Base-by-base conservation (phyloP, 2,329 filamentous ascomycete genomes). In the Fusarium staphyleae region DNA sequence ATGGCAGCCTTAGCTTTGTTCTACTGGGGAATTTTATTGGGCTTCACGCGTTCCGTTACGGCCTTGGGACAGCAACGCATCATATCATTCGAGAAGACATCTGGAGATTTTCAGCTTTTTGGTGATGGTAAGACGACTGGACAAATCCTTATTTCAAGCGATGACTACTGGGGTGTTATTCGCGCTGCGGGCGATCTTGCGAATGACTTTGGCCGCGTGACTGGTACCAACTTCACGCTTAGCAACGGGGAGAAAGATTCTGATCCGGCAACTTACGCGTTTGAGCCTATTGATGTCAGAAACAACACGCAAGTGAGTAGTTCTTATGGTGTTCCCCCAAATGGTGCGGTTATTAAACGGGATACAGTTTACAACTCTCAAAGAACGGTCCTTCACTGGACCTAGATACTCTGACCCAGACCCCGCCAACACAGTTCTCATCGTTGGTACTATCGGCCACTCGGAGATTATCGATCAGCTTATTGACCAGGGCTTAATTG, bases 161-260 rank as follows among this genome's bases (percentile, higher is more conserved):
- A 82, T 48, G 87, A 90, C 54, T 88, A 83, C 76, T 87, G 84
- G 74, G 87, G 86, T 50, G 87, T 90, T 1, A 78, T 89, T 47
- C 81, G 87, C 19, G 86, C 85, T 5, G 87, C 86, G 0, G 78
- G 85, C 32, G 87, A 91, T 69, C 78, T 91, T 9, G 85, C 86
- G 0, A 66, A 77, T 4, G 88, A 91, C 69, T 88, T 91, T 72
- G 87, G 87, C 13, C 82, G 85, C n/a, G 86, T 90, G 4, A 89
- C 86, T 0, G 86, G 87, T 8, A 79, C 74, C 19, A 88, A 88
- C 69, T 81, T 86, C 51, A 83, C 84, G 1, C 73, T 85, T 4
- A 81, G 80, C 63, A 83, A 83, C 24, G 79, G 78, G 11, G 66
- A 74, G 50, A 62, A 52, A 3, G 69, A 65, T 3, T 70, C 77